Evolutionary conservation across 139 green algal genomes (phyloP), one percentile per base, ranked within the genome.

Genomic region (Tetraselmis chui): DNA sequence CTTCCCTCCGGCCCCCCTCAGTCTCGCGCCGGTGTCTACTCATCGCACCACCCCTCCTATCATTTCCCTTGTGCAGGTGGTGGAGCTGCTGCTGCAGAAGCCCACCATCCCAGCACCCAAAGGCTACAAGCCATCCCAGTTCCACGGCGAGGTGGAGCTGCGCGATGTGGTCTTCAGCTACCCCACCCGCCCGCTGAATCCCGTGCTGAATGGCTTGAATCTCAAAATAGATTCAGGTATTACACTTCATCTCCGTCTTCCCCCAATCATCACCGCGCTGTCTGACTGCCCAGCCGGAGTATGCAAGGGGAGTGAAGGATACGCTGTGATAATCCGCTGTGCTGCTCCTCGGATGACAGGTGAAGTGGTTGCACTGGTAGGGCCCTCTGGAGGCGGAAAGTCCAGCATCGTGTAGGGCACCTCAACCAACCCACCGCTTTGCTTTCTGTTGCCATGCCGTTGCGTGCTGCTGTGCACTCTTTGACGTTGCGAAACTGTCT

Each of bases 311-410:
- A n/a, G n/a, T n/a, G n/a, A n/a, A n/a, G n/a, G n/a, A n/a, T n/a
- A n/a, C n/a, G n/a, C n/a, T n/a, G n/a, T n/a, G n/a, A n/a, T n/a
- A n/a, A n/a, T n/a, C n/a, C n/a, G n/a, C n/a, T 67, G 45, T 67
- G 45, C 45, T 18, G 45, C 45, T 18, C 5, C 45, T 67, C 45
- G n/a, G n/a, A n/a, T 67, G 45, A 5, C 89, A 80, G 92, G 92
- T 23, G 81, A 91, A 78, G 88, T 94, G 30, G 90, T 97, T 29
- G 95, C 95, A 2, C 88, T 98, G 59, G 95, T 98, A 83, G 95
- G 95, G 0, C 87, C 90, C 82, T 92, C 82, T 28, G 95, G 95
- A 22, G 89, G 91, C 5, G 95, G 95, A 83, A 98, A 98, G 89
- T 91, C 85, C 58, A 94, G 86, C 80, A 93, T 98, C 58, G 91